Evolutionary conservation across 345 rosid genomes (phyloP), one percentile per base, ranked within the genome.

Genomic region (Populus davidiana): DNA sequence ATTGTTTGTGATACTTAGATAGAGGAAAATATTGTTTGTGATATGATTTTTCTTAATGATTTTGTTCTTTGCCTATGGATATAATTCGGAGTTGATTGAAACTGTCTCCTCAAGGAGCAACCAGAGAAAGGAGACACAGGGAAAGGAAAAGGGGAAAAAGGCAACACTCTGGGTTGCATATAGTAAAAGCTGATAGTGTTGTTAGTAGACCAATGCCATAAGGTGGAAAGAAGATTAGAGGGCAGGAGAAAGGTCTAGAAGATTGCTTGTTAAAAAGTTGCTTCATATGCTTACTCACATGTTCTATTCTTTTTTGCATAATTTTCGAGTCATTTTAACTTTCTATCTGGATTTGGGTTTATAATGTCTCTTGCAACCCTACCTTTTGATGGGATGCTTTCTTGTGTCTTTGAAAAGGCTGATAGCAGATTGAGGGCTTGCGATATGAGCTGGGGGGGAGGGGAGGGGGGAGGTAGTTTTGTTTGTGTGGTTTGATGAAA

Each of bases 401-500:
- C 73, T 50, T 27, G 78, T 39, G 81, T 75, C 61, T 81, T 41
- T 70, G 72, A 54, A 76, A 82, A 80, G 79, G 78, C 41, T 74
- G 77, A 61, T 77, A 54, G 69, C 29, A 70, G 71, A 38, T 52
- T 20, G 18, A 69, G 36, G 49, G 1, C 5, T 43, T 49, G 74
- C 39, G 71, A 76, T 71, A 29, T 75, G 68, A 52, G 44, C 33
- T 54, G n/a, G 41, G 63, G 50, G 27, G 41, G 63, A 39, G 41
- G 41, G 63, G 63, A 41, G 43, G 54, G 73, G 35, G 62, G 50
- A 72, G 20, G 7, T 52, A 27, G 5, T 10, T 38, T 35, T 71
- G 44, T 71, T 43, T n/a, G 71, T 79, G 79, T 80, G 89, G 82
- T 78, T 81, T 81, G 86, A 84, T 85, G 86, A 80, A 75, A 79